phyloP scores from a whole-genome alignment of 768 basidiomycete genomes.

The Boletus insuetus region DNA sequence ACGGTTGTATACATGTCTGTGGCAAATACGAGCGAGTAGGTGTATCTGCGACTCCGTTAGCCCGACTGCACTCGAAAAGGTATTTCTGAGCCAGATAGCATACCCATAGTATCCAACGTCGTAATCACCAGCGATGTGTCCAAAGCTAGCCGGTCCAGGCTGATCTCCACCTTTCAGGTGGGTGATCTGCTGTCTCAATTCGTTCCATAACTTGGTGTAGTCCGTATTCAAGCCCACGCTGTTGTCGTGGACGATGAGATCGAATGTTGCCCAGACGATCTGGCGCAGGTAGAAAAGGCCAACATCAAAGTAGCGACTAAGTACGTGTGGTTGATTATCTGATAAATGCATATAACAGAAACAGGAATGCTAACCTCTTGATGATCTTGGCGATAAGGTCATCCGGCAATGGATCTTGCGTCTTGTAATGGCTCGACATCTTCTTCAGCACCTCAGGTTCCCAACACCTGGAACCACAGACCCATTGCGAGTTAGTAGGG shows the following conservation, averaged over 20 bases:
- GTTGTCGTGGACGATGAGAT: slow-evolving; percentile 16
- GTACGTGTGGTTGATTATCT: not conserved
- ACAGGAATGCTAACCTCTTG: slow-evolving; percentile 47
- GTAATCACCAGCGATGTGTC: slow-evolving; percentile 72
- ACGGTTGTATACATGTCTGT: slow-evolving; percentile 63
- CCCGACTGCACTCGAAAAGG: not conserved
- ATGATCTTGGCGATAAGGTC: slow-evolving; percentile 74
- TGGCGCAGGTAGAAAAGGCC: slow-evolving; percentile 69
- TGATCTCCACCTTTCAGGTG: slow-evolving; percentile 60
- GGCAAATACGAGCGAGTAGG: slow-evolving; percentile 67
- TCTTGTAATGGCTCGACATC: slow-evolving; percentile 78
- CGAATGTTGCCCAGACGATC: slow-evolving; percentile 58
- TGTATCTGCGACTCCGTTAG: slow-evolving; percentile 42
- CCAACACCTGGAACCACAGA: slow-evolving; percentile 55
- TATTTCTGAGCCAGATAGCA: slow-evolving; percentile 6
- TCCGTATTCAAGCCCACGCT: slow-evolving; percentile 50
- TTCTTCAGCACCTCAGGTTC: slow-evolving; percentile 68
- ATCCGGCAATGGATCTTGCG: slow-evolving; percentile 61
- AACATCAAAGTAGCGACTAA: slow-evolving; percentile 70
- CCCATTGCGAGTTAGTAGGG: not conserved
- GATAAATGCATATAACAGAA: not conserved
- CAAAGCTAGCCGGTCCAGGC: slow-evolving; percentile 71
- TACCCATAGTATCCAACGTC: slow-evolving; percentile 65
- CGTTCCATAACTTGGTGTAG: slow-evolving; percentile 74
- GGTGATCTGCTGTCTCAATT: slow-evolving; percentile 61